Conservation (phyloP, 306 rosid genomes). For the Luffa acutangula region DNA sequence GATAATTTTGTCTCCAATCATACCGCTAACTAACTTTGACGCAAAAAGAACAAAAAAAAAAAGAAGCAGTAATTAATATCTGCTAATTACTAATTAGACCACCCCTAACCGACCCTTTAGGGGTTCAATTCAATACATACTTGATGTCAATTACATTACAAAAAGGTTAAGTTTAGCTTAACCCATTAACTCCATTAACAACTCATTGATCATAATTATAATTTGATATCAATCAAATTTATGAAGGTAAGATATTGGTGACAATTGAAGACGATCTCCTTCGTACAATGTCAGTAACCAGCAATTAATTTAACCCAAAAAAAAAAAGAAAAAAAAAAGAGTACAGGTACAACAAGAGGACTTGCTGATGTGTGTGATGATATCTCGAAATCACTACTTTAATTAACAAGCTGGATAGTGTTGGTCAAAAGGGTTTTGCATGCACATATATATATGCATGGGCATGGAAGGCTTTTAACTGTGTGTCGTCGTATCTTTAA, state of each 20-base stretch:
- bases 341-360: background rate
- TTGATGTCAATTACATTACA: too few species aligned
- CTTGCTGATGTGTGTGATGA: background rate
- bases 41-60: background rate
- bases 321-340: background rate
- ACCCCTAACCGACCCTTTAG: too few species aligned
- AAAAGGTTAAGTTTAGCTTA: too few species aligned
- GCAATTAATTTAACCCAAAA: background rate
- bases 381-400: background rate
- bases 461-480: background rate
- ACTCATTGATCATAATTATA: background rate
- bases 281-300: background rate
- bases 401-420: background rate
- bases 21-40: background rate
- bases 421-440: slow-evolving; percentile 5
- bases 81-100: too few species aligned
- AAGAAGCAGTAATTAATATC: too few species aligned
- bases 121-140: too few species aligned
- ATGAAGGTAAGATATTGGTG: background rate
- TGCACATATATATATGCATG: background rate
- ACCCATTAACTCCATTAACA: background rate
- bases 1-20: background rate
- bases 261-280: background rate
- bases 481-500: background rate
- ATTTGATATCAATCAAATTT: background rate